phyloP scores from a whole-genome alignment of 2,329 filamentous ascomycete genomes.

The Paecilomyces niveus region DNA sequence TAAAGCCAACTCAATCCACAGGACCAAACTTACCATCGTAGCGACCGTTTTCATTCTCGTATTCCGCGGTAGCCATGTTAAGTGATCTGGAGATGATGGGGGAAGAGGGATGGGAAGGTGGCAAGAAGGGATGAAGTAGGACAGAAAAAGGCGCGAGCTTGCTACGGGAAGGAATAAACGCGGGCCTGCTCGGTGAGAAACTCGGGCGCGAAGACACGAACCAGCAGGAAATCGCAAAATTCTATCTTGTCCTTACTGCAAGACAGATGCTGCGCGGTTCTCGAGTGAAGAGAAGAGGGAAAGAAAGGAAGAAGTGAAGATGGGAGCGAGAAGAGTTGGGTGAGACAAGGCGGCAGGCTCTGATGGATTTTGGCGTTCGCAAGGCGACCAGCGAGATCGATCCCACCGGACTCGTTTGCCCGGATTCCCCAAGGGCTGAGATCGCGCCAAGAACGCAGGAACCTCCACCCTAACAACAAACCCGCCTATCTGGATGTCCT shows the following conservation, averaged over 20 bases:
- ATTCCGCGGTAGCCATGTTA: slow-evolving; percentile 51
- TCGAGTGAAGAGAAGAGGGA: slow-evolving; percentile 6
- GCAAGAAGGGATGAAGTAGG: slow-evolving; percentile 10
- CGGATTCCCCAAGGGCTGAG: neutral
- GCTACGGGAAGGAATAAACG: neutral
- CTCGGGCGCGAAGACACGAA: slow-evolving; percentile 3
- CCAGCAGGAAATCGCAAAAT: slow-evolving; percentile 7
- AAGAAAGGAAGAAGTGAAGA: slow-evolving; percentile 1
- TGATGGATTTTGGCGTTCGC: neutral
- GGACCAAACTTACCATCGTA: slow-evolving; percentile 54
- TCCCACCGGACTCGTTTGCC: neutral
- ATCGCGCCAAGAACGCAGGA: neutral
- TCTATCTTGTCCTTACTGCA: neutral
- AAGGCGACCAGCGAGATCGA: neutral
- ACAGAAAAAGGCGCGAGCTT: slow-evolving; percentile 13
- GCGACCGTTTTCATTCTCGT: slow-evolving; percentile 58
- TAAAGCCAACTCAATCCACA: neutral
- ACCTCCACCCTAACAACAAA: neutral
- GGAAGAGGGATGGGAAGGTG: neutral
- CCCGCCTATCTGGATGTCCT: neutral
- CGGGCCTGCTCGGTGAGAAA: neutral
- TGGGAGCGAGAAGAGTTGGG: neutral
- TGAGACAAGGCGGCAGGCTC: neutral
- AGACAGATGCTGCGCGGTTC: neutral
- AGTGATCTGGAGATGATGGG: slow-evolving; percentile 9